phyloP scores from a whole-genome alignment of 2,329 filamentous ascomycete genomes.

The Aspergillus spinulosporus region DNA sequence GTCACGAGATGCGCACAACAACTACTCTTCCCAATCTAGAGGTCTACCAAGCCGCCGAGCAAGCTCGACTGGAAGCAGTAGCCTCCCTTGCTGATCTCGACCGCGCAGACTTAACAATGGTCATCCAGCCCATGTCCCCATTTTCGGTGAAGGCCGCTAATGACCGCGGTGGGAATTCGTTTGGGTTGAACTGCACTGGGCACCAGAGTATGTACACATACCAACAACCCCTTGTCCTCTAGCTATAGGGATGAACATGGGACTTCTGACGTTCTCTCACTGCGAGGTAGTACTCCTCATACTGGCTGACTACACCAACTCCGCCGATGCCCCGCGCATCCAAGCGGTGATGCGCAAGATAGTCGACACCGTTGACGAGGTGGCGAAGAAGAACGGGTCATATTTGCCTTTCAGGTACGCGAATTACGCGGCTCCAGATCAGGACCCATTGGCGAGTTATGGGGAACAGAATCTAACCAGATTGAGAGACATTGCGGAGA shows the following conservation, averaged over 20 bases:
- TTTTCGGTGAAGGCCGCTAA: neutral
- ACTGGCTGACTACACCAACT: constrained; percentile 16
- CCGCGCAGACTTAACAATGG: neutral
- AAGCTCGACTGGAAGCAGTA: constrained; percentile 4
- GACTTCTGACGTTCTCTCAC: too few species aligned
- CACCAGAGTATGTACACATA: constrained; percentile 11
- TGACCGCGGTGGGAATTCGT: constrained; percentile 2
- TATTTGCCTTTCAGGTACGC: constrained; percentile 16
- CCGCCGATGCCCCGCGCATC: constrained; percentile 12
- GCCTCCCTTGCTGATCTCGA: constrained; percentile 9
- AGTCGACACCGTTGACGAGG: constrained; percentile 15
- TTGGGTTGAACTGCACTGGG: constrained; percentile 3
- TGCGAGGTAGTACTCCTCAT: constrained; percentile 18
- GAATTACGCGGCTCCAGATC: constrained; percentile 16
- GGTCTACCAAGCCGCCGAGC: constrained; percentile 11
- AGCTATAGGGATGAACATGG: too few species aligned
- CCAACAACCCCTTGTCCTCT: neutral
- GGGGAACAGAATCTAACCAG: constrained; percentile 8
- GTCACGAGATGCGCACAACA: constrained; percentile 7
- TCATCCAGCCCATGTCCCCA: constrained; percentile 15
- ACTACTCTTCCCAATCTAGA: constrained; percentile 6
- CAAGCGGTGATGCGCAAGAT: constrained; percentile 16
- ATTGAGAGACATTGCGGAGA: constrained; percentile 3
- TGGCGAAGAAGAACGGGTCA: constrained; percentile 10
- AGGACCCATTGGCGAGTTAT: constrained; percentile 15